Percentiles rank a stretch among this genome's conserved stretches.
phyloP scores from a whole-genome alignment of 306 rosid genomes.

The Begonia peltatifolia region DNA sequence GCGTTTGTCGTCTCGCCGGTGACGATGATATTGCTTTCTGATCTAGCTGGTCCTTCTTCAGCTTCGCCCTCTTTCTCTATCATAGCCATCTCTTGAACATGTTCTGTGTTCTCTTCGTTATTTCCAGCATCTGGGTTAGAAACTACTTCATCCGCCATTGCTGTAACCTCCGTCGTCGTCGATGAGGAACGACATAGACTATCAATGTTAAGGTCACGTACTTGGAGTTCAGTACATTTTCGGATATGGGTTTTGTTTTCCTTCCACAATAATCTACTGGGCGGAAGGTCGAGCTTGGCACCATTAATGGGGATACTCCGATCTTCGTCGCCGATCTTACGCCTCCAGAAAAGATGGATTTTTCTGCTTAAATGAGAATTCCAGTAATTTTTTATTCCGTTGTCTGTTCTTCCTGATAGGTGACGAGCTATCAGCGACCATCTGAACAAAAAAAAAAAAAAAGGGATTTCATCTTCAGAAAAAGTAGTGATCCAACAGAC shows the following conservation, averaged over 20 bases:
- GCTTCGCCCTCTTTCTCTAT: not conserved
- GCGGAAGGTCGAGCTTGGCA: not conserved
- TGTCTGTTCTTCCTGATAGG: not conserved
- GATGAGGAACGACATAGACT: no score
- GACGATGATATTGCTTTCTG: not conserved
- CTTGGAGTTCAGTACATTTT: not conserved
- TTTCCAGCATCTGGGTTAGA: no score
- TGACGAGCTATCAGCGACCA: not conserved
- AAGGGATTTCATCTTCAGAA: not conserved
- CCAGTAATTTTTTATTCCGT: not conserved
- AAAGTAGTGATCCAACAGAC: no score
- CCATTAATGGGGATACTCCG: not conserved
- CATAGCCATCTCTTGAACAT: not conserved
- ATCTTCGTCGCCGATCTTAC: not conserved
- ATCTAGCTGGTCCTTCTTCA: not conserved
- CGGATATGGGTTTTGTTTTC: not conserved
- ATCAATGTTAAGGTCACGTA: no score
- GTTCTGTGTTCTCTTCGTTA: not conserved
- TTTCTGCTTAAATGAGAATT: not conserved
- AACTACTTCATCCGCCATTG: no score
- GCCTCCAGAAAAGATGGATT: not conserved
- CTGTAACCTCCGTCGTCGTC: no score
- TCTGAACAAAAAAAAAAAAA: not conserved
- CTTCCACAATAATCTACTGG: not conserved
- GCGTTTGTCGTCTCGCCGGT: no score